A percentile compares a stretch with the other conserved stretches of the same genome.
These are phyloP conservation scores for Raphanus hybrid DNA, from an alignment of 441 rosid genomes.

Conservation along the genomic window DNA sequence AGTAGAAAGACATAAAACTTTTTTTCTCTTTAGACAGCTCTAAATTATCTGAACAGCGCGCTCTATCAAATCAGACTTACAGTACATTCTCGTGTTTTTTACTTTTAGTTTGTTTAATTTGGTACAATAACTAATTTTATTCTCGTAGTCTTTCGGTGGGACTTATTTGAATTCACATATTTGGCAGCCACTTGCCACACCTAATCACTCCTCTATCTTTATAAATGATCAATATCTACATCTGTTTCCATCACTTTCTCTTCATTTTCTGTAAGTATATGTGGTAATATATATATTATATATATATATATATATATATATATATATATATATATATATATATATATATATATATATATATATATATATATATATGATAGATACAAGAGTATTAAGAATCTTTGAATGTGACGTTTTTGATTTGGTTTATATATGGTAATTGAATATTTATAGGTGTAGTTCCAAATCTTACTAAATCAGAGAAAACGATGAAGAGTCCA, in stretches of 20 bases:
- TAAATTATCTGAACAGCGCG: neutral
- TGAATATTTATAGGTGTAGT: slow-evolving; percentile 15
- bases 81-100: neutral
- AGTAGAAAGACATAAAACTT: neutral
- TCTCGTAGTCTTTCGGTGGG: slow-evolving; percentile 1
- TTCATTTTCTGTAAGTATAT: neutral
- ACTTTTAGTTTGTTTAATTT: too few species aligned
- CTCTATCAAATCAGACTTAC: neutral
- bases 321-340: too few species aligned
- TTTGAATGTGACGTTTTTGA: slow-evolving; percentile 4
- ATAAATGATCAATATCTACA: neutral
- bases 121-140: too few species aligned
- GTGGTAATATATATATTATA: too few species aligned
- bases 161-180: neutral
- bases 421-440: slow-evolving; percentile 15
- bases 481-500: slow-evolving; percentile 25
- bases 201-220: slow-evolving; percentile 6
- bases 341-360: too few species aligned
- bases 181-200: neutral
- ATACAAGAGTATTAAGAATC: neutral
- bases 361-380: too few species aligned
- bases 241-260: neutral
- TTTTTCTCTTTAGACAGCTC: neutral
- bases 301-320: too few species aligned
- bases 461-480: slow-evolving; percentile 17